Percentiles rank a stretch among this genome's conserved stretches.
These are phyloP conservation scores for Chytriomyces confervae DNA, from an alignment of 192 early-diverging fungal species.

Conservation along the genomic window DNA sequence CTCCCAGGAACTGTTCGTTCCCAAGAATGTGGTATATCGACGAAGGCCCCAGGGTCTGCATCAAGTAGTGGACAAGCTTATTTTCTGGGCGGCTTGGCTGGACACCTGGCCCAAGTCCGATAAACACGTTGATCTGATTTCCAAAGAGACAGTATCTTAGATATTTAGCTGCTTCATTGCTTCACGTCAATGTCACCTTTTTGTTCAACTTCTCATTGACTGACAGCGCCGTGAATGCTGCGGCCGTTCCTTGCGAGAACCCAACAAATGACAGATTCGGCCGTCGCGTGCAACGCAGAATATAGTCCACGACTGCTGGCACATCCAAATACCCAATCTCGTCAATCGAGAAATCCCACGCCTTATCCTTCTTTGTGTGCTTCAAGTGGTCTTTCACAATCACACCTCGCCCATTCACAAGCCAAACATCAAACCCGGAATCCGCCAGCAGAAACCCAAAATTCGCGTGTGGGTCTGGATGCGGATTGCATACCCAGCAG, in stretches of 20 bases:
- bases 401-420: slow-evolving; percentile 85
- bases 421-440: slow-evolving; percentile 91
- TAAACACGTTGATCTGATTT: slow-evolving; percentile 74
- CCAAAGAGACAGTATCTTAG: neutral
- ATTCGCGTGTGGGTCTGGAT: slow-evolving; percentile 61
- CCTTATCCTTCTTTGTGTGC: slow-evolving; percentile 87
- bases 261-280: slow-evolving; percentile 89
- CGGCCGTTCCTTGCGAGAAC: slow-evolving; percentile 94
- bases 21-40: slow-evolving; percentile 46
- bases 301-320: slow-evolving; percentile 83
- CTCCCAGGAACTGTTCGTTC: slow-evolving; percentile 77
- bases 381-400: slow-evolving; percentile 64
- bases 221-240: slow-evolving; percentile 88
- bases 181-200: slow-evolving; percentile 41
- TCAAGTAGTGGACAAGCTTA: neutral
- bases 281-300: slow-evolving; percentile 80
- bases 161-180: neutral
- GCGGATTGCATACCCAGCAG: slow-evolving; percentile 86
- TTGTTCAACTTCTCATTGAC: slow-evolving; percentile 79
- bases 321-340: slow-evolving; percentile 87
- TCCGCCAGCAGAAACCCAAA: slow-evolving; percentile 86
- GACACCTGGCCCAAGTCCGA: slow-evolving; percentile 88
- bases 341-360: slow-evolving; percentile 96
- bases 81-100: slow-evolving; percentile 58
- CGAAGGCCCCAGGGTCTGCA: neutral